Evolutionary conservation across 768 basidiomycete species (phyloP).

Genomic region (Panus rudis): DNA sequence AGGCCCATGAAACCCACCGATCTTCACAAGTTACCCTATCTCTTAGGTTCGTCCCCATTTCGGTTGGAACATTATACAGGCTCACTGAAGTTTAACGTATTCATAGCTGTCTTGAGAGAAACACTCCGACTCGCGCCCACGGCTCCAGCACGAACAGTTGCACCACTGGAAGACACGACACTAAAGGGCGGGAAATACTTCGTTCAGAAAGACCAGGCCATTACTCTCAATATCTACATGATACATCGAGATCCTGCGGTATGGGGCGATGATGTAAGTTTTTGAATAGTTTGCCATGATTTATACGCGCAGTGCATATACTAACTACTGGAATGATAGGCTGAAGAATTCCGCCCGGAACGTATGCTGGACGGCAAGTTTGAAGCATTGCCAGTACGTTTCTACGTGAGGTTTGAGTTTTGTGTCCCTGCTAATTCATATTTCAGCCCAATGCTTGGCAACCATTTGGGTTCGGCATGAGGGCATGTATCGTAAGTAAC

Average conservation of each 20-base stretch:
- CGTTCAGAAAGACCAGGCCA: constrained; percentile 24
- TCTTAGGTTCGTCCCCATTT: constrained; percentile 24
- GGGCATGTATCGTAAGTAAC: constrained; percentile 20
- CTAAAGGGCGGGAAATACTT: constrained; percentile 34
- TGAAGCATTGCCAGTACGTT: constrained; percentile 33
- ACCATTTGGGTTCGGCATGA: constrained; percentile 28
- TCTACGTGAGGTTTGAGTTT: constrained; percentile 8
- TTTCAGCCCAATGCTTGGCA: constrained; percentile 37
- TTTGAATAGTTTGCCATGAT: too few species aligned
- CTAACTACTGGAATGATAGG: too few species aligned
- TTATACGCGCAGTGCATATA: too few species aligned
- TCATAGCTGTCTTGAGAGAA: constrained; percentile 35
- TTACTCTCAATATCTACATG: constrained; percentile 23
- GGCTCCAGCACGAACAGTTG: constrained; percentile 28
- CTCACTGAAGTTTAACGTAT: background rate
- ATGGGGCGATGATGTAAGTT: constrained; percentile 42
- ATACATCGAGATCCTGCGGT: constrained; percentile 36
- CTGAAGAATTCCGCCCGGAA: constrained; percentile 37
- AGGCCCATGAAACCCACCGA: constrained; percentile 33
- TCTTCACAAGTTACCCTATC: constrained; percentile 36
- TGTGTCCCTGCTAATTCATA: too few species aligned
- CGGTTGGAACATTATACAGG: background rate
- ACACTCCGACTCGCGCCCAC: constrained; percentile 30
- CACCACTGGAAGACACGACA: constrained; percentile 30
- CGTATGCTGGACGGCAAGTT: constrained; percentile 44